Percentiles rank a stretch among this genome's conserved stretches.
Conservation (phyloP, 177 flowering plant species). For the Telopea speciosissima region DNA sequence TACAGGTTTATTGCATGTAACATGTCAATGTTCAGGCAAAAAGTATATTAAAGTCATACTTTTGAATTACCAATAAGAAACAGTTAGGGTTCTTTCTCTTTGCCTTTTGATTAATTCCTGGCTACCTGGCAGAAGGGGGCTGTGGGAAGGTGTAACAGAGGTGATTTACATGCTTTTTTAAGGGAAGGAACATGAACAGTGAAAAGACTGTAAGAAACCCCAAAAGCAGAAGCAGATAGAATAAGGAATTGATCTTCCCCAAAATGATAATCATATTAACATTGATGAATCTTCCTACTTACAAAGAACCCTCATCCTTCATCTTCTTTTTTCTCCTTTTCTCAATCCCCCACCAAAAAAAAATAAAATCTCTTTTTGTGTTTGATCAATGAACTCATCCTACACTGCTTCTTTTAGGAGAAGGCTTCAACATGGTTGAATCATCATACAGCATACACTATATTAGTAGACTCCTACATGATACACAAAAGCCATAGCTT, state of each 20-base stretch:
- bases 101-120: neutral
- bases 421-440: neutral
- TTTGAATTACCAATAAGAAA: no score
- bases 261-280: slow-evolving; percentile 1
- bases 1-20: neutral
- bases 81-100: neutral
- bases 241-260: neutral
- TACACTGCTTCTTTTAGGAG: neutral
- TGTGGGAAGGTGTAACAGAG: neutral
- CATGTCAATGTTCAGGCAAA: neutral
- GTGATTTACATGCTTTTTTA: neutral
- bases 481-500: neutral
- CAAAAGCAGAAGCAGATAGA: neutral
- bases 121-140: neutral
- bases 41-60: neutral
- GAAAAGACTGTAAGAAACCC: neutral
- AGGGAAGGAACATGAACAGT: neutral
- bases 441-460: slow-evolving; percentile 1
- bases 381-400: neutral
- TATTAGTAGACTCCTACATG: slow-evolving; percentile 1
- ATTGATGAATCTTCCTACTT: neutral
- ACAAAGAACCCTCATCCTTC: neutral
- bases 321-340: no score
- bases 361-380: no score
- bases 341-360: no score